Percentiles rank a stretch among this genome's conserved stretches.
Conservation (phyloP, 1,139 yeast species). For the Taphrina communis region DNA sequence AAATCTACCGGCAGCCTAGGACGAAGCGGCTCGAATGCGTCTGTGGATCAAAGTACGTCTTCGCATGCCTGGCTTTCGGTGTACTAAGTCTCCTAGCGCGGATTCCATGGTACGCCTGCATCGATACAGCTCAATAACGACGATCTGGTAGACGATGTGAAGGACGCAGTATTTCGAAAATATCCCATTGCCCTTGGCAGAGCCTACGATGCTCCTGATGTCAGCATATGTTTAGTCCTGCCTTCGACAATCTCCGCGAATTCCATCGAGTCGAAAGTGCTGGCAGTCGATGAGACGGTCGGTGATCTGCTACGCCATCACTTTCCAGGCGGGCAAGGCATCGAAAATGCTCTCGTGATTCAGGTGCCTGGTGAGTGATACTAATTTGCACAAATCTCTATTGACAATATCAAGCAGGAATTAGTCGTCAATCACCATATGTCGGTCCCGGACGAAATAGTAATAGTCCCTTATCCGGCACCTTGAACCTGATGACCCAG, state of each 20-base stretch:
- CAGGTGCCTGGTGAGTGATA: constrained; percentile 53
- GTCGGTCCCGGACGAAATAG: constrained; percentile 14
- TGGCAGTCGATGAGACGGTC: constrained; percentile 71
- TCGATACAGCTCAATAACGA: constrained; percentile 29
- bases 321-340: constrained; percentile 71
- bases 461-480: constrained; percentile 30
- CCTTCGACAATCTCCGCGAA: constrained; percentile 35
- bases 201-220: constrained; percentile 72
- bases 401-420: constrained; percentile 18
- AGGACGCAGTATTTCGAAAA: constrained; percentile 62
- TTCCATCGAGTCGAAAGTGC: constrained; percentile 48
- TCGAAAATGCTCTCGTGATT: constrained; percentile 69
- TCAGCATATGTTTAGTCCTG: constrained; percentile 48
- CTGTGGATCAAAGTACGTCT: constrained; percentile 19
- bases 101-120: constrained; percentile 37
- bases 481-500: constrained; percentile 28
- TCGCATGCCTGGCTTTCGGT: background rate
- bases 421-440: constrained; percentile 22
- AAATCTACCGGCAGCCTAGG: background rate
- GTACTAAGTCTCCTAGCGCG: constrained; percentile 27
- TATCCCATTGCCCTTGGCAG: constrained; percentile 73
- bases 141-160: constrained; percentile 64
- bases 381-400: background rate
- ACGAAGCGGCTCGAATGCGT: background rate
- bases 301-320: constrained; percentile 65